Conservation (phyloP, 140 eudicot genomes). For the Oenanthe javanica region DNA sequence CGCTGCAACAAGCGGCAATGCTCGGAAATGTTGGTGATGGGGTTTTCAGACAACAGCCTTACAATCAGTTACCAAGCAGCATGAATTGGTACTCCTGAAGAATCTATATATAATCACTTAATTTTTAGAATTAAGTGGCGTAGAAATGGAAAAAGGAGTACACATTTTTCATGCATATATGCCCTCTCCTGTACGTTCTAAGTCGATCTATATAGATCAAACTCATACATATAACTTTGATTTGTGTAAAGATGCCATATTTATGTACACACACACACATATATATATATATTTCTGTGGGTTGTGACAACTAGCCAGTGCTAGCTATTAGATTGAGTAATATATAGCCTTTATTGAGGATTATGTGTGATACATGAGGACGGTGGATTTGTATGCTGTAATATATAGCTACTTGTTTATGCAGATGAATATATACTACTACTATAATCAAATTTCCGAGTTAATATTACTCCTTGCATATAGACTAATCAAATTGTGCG, state of each 20-base stretch:
- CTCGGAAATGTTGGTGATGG: slow-evolving; percentile 63
- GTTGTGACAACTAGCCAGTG: neutral
- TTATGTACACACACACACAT: neutral
- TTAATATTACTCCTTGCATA: no score
- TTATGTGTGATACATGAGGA: neutral
- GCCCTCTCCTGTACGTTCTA: neutral
- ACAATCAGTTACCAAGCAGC: slow-evolving; percentile 43
- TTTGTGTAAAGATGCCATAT: neutral
- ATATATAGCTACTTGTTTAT: no score
- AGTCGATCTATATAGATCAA: neutral
- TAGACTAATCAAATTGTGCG: no score
- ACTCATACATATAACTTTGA: neutral
- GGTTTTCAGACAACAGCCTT: slow-evolving; percentile 46
- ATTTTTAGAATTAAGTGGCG: neutral
- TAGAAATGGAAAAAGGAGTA: neutral
- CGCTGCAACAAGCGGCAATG: slow-evolving; percentile 60
- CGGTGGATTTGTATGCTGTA: neutral
- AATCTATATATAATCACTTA: neutral
- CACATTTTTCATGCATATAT: neutral
- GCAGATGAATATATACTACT: no score
- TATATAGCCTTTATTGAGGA: neutral
- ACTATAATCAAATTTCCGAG: no score
- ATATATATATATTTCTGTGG: neutral
- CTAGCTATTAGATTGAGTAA: neutral
- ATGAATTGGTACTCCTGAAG: slow-evolving; percentile 67